Evolutionary conservation across 441 rosid species (phyloP).

Genomic region (Theobroma grandiflorum): DNA sequence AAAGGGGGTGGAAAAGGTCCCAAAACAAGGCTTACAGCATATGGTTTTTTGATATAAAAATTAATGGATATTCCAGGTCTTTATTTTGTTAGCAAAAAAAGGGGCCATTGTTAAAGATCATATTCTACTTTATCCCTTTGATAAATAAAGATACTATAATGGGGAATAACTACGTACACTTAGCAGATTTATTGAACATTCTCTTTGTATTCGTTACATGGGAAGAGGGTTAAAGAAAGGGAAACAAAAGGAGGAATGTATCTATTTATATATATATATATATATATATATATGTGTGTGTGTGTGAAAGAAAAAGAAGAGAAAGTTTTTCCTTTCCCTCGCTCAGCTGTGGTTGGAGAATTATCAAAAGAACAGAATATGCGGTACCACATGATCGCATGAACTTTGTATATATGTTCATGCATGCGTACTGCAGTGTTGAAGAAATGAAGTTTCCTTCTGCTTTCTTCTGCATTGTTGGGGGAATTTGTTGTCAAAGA

Average conservation of each 20-base stretch:
- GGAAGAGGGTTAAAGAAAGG: neutral
- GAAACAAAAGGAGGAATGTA: neutral
- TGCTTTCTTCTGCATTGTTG: neutral
- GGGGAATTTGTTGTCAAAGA: neutral
- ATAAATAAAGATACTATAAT: slow-evolving; percentile 1
- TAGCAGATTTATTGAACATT: slow-evolving; percentile 23
- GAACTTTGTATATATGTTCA: neutral
- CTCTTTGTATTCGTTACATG: slow-evolving; percentile 2
- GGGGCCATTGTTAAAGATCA: slow-evolving; percentile 7
- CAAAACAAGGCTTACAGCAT: too few relatives aligned
- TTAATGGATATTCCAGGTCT: neutral
- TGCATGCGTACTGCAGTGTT: neutral
- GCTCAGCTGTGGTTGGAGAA: neutral
- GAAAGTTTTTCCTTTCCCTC: neutral
- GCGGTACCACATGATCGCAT: neutral
- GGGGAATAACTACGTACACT: neutral
- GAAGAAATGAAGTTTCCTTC: too few relatives aligned
- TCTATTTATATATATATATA: too few relatives aligned
- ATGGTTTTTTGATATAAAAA: neutral
- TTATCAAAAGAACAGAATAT: neutral
- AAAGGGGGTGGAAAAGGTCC: too few relatives aligned
- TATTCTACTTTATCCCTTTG: slow-evolving; percentile 11
- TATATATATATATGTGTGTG: too few relatives aligned
- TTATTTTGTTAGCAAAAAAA: neutral
- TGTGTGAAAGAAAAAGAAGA: neutral